phyloP scores from a whole-genome alignment of 1,284 basidiomycete genomes.

The Irpex sp. region DNA sequence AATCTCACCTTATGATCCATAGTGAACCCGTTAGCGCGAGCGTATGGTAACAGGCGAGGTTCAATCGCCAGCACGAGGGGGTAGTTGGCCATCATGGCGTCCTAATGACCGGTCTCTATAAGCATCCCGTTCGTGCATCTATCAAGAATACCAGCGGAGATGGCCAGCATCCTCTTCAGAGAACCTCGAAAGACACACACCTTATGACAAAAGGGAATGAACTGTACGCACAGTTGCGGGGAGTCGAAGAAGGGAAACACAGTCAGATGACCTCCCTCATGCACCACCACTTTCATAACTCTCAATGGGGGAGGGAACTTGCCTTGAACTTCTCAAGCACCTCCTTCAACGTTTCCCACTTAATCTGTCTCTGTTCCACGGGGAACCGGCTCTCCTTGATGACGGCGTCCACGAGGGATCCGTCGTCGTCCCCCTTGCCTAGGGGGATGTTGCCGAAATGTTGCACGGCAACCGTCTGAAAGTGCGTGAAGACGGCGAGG shows the following conservation, averaged over 20 bases:
- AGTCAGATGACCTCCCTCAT: constrained; percentile 4
- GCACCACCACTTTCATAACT: neutral
- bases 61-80: constrained; percentile 72
- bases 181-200: constrained; percentile 31
- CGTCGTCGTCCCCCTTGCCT: constrained; percentile 71
- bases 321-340: constrained; percentile 70
- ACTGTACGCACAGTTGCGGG: constrained; percentile 37
- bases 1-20: constrained; percentile 67
- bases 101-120: constrained; percentile 36
- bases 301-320: constrained; percentile 19
- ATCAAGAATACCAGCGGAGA: neutral
- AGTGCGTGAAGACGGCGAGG: constrained; percentile 55
- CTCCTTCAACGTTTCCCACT: constrained; percentile 59
- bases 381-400: constrained; percentile 65
- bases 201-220: constrained; percentile 71
- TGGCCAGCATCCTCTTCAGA: constrained; percentile 2
- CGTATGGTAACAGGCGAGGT: constrained; percentile 67
- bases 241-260: constrained; percentile 11
- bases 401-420: constrained; percentile 56
- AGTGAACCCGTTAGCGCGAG: constrained; percentile 64
- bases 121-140: neutral
- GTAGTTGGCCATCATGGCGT: constrained; percentile 72
- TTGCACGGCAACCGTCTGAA: constrained; percentile 53
- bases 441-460: constrained; percentile 62
- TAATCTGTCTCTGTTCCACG: constrained; percentile 46